A percentile compares a stretch with the other conserved stretches of the same genome.
Conservation (phyloP, 805 yeast species). For the Candida xyloterini region DNA sequence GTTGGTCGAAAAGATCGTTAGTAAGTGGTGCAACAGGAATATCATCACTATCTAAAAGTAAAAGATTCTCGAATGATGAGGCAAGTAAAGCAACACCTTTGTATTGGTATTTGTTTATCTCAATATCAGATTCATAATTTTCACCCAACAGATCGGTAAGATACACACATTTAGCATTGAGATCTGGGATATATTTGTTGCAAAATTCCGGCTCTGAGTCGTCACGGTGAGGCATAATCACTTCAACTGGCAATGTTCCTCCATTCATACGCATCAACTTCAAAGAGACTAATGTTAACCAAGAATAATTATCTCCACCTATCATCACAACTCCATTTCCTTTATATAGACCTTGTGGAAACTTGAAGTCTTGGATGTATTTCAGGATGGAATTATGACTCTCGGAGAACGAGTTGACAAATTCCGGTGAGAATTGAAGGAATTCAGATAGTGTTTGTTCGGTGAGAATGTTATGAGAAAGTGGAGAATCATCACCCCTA, state of each 20-base stretch:
- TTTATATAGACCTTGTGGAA: constrained; percentile 37
- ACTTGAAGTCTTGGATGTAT: constrained; percentile 36
- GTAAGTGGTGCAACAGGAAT: constrained; percentile 51
- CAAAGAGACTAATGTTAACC: constrained; percentile 49
- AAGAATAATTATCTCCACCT: constrained; percentile 54
- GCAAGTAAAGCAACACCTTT: constrained; percentile 40
- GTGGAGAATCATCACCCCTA: constrained; percentile 13
- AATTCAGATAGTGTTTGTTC: constrained; percentile 19
- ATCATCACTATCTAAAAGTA: constrained; percentile 45
- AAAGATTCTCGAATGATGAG: constrained; percentile 46
- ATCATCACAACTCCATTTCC: constrained; percentile 60
- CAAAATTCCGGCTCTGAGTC: constrained; percentile 41
- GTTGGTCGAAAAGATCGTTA: constrained; percentile 44
- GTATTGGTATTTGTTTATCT: constrained; percentile 33
- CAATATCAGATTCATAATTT: constrained; percentile 23
- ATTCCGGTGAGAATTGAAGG: constrained; percentile 41
- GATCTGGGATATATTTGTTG: constrained; percentile 35
- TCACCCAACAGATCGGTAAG: constrained; percentile 38
- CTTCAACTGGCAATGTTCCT: constrained; percentile 43
- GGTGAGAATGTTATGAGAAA: constrained; percentile 11
- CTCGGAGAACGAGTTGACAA: constrained; percentile 39
- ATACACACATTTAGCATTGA: constrained; percentile 41
- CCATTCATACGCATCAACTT: constrained; percentile 48
- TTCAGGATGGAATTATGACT: constrained; percentile 44
- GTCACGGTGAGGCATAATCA: constrained; percentile 36